Conservation (phyloP, 768 basidiomycete species). For the Lactarius trivialis region DNA sequence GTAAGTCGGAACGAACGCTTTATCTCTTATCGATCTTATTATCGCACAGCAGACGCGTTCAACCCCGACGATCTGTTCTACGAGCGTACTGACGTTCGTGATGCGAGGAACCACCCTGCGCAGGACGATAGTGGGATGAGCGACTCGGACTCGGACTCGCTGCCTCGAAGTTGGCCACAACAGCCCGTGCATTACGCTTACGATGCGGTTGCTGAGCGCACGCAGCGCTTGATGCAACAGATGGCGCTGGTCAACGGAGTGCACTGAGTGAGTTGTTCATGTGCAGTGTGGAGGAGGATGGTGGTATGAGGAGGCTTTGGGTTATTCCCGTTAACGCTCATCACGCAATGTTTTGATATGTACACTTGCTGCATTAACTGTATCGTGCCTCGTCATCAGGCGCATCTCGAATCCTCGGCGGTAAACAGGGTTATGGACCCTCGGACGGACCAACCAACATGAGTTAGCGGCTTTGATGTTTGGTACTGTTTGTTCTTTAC, state of each 20-base stretch:
- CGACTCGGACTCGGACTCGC: conserved; percentile 49
- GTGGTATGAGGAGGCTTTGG: conserved; percentile 4
- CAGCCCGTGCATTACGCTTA: conserved; percentile 73
- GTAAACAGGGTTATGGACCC: too few species aligned
- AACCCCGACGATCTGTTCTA: conserved; percentile 54
- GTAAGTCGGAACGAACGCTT: conserved; percentile 31
- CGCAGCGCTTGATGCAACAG: conserved; percentile 46
- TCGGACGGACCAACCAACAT: neutral
- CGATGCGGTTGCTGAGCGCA: conserved; percentile 84
- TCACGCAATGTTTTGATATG: conserved; percentile 21
- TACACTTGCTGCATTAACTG: conserved; percentile 16
- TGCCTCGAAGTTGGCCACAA: conserved; percentile 33
- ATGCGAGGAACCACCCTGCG: conserved; percentile 29
- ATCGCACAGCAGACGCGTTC: conserved; percentile 35
- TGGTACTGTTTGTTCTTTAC: conserved; percentile 13
- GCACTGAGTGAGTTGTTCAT: conserved; percentile 21
- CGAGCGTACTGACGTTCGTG: conserved; percentile 31
- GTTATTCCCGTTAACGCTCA: conserved; percentile 9
- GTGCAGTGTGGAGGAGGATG: neutral
- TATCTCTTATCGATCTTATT: neutral
- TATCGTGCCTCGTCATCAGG: conserved; percentile 3
- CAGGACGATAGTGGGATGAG: conserved; percentile 27
- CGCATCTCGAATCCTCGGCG: too few species aligned
- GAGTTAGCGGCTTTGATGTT: neutral
- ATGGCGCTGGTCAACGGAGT: conserved; percentile 28